phyloP scores from a whole-genome alignment of 73 alveolate genomes.

The Vitrella brassicaformis region DNA sequence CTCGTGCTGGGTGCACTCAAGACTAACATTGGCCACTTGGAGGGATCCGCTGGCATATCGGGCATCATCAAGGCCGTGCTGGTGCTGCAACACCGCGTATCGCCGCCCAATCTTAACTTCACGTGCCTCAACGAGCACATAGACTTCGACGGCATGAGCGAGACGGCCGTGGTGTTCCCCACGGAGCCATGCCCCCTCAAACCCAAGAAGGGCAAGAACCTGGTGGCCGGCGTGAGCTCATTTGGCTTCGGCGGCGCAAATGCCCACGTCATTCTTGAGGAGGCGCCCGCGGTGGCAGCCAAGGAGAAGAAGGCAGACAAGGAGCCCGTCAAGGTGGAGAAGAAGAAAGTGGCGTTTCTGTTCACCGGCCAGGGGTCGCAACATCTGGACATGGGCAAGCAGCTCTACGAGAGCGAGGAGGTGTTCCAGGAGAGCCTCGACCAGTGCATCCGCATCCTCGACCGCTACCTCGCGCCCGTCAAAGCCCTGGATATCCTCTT shows the following conservation, averaged over 20 bases:
- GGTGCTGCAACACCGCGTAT: background rate
- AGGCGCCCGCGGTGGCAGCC: constrained; percentile 1
- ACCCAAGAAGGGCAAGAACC: background rate
- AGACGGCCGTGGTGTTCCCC: constrained; percentile 10
- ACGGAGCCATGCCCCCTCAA: constrained; percentile 7
- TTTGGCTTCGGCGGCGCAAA: constrained; percentile 37
- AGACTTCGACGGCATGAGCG: constrained; percentile 8
- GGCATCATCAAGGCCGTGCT: background rate
- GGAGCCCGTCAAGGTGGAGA: no score
- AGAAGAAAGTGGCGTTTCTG: constrained; percentile 14
- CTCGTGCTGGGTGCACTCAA: constrained; percentile 18
- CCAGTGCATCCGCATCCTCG: background rate
- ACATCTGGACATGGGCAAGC: constrained; percentile 4
- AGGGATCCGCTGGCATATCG: constrained; percentile 15
- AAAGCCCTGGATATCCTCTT: background rate
- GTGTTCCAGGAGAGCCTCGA: constrained; percentile 1
- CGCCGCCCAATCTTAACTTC: no score
- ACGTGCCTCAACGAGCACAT: no score
- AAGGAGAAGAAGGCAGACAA: no score
- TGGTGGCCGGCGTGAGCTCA: constrained; percentile 14
- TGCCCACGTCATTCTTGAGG: constrained; percentile 30
- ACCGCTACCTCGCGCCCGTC: background rate
- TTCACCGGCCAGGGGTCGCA: constrained; percentile 33
- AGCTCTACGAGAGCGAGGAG: background rate
- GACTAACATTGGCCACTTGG: constrained; percentile 27